Percentiles rank a stretch among this genome's conserved stretches.
Evolutionary conservation across 805 yeast genomes (phyloP).

Genomic region (Clavispora carvajalis): DNA sequence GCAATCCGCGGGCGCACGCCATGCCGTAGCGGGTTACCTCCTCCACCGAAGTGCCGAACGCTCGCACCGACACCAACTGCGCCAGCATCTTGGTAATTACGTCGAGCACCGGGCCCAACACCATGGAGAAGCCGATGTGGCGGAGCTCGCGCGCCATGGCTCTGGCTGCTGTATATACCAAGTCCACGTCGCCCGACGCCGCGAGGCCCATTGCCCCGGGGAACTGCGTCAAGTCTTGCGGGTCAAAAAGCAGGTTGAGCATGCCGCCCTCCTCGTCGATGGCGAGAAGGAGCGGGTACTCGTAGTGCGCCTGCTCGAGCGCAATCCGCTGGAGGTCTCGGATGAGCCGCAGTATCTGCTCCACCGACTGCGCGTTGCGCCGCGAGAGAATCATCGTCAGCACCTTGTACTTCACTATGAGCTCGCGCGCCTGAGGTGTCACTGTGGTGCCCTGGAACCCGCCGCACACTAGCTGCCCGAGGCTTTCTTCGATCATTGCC

Average conservation of each 20-base stretch:
- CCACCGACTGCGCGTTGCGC: conserved; percentile 46
- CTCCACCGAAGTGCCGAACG: conserved; percentile 57
- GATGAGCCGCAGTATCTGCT: conserved; percentile 46
- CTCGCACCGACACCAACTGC: conserved; percentile 54
- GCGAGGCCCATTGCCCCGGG: conserved; percentile 65
- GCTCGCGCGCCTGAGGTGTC: conserved; percentile 46
- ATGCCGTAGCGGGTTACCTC: conserved; percentile 51
- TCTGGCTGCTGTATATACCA: conserved; percentile 47
- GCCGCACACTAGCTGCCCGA: conserved; percentile 53
- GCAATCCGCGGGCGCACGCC: conserved; percentile 49
- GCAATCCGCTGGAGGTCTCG: conserved; percentile 53
- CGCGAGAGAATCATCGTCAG: conserved; percentile 48
- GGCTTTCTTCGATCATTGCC: neutral
- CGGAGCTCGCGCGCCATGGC: conserved; percentile 51
- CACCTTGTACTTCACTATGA: conserved; percentile 47
- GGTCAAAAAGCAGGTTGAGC: conserved; percentile 54
- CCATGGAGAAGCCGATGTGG: conserved; percentile 51
- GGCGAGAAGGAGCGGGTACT: conserved; percentile 50
- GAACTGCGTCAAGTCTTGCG: conserved; percentile 46
- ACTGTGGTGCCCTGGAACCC: conserved; percentile 56
- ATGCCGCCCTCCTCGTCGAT: conserved; percentile 63
- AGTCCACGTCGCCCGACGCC: conserved; percentile 45
- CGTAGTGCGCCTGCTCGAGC: conserved; percentile 39
- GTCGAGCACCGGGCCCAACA: conserved; percentile 59
- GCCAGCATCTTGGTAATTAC: conserved; percentile 52